Percentiles rank a stretch among this genome's conserved stretches.
phyloP scores from a whole-genome alignment of 2,329 filamentous ascomycete genomes.

The Verruconis gallopava region DNA sequence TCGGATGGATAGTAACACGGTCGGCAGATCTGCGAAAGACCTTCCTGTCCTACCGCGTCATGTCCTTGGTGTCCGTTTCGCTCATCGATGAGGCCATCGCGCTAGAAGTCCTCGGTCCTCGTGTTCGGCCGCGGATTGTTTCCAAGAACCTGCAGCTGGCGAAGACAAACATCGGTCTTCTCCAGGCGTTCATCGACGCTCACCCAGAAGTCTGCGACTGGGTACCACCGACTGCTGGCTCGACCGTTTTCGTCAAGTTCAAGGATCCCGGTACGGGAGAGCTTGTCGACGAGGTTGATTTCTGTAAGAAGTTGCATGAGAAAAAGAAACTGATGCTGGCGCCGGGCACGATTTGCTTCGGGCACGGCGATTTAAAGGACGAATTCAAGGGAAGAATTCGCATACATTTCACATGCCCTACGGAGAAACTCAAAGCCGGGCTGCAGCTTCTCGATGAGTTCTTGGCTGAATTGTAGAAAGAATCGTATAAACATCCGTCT shows the following conservation, averaged over 20 bases:
- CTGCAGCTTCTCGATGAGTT: background rate
- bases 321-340: background rate
- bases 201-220: background rate
- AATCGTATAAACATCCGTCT: no score
- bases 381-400: background rate
- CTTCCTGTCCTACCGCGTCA: background rate
- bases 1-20: background rate
- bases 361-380: background rate
- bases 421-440: background rate
- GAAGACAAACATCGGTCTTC: background rate
- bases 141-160: background rate
- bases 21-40: background rate
- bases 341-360: background rate
- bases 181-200: background rate
- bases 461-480: no score
- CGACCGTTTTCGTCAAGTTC: background rate
- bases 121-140: background rate
- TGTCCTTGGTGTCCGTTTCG: background rate
- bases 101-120: background rate
- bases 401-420: background rate
- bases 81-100: background rate
- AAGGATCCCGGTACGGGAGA: background rate
- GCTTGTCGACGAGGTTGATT: constrained; percentile 2
- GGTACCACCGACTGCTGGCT: background rate
- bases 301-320: background rate